phyloP scores from a whole-genome alignment of 2,329 filamentous ascomycete genomes.

The Botrytis pseudocinerea region DNA sequence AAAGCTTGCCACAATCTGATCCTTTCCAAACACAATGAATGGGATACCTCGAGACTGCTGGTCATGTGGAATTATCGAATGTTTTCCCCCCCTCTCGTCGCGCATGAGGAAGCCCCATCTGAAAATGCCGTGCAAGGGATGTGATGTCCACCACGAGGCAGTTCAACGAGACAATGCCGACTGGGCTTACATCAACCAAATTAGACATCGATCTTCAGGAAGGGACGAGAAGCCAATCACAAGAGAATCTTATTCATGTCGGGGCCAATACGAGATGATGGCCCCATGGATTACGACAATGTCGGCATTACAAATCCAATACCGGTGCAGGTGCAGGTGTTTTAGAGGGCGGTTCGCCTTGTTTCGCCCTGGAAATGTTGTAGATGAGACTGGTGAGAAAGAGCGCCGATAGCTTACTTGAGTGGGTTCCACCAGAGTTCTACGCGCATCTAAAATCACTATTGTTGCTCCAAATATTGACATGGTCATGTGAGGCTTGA shows the following conservation, averaged over 20 bases:
- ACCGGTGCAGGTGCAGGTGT: constrained; percentile 2
- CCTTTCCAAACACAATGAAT: background rate
- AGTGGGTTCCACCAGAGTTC: background rate
- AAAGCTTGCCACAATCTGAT: background rate
- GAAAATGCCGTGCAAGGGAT: background rate
- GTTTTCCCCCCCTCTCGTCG: background rate
- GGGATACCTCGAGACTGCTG: background rate
- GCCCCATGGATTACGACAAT: constrained; percentile 5
- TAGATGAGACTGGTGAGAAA: constrained; percentile 5
- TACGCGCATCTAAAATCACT: background rate
- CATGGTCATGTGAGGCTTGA: background rate
- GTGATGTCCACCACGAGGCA: constrained; percentile 2
- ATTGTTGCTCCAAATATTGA: background rate
- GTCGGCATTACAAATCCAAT: constrained; percentile 2
- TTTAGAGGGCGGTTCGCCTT: background rate
- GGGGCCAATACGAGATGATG: constrained; percentile 13
- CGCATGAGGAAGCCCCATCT: background rate
- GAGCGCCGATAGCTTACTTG: background rate
- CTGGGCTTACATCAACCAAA: background rate
- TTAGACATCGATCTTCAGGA: constrained; percentile 1
- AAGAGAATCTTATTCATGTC: background rate
- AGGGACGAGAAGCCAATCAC: background rate
- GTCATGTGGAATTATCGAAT: background rate
- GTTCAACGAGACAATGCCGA: background rate
- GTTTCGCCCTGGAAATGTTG: background rate